Conservation (phyloP, 1,284 basidiomycete species). For the Bjerkandera adusta region DNA sequence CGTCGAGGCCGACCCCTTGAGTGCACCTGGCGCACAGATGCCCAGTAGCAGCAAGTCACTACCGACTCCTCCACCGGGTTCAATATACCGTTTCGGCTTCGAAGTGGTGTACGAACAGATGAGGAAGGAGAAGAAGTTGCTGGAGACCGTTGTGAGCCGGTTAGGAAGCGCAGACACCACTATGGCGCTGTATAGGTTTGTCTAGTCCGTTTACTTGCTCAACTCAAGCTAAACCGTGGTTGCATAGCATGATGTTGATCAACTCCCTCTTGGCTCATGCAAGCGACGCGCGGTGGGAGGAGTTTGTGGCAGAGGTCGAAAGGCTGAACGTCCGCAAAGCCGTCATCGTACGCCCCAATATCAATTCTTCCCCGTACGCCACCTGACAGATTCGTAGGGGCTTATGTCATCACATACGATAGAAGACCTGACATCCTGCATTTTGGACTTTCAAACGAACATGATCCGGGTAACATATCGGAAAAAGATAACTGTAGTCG, state of each 20-base stretch:
- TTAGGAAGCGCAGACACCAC: constrained; percentile 82
- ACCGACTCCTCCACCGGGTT: constrained; percentile 54
- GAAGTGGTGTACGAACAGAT: constrained; percentile 82
- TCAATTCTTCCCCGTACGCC: not conserved
- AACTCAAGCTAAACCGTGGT: not conserved
- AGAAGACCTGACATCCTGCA: constrained; percentile 83
- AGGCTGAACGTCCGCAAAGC: constrained; percentile 79
- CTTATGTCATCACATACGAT: constrained; percentile 85
- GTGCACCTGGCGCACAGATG: constrained; percentile 52
- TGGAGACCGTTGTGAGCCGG: constrained; percentile 78
- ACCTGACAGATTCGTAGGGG: constrained; percentile 45
- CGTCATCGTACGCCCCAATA: constrained; percentile 59
- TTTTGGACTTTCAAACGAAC: constrained; percentile 91
- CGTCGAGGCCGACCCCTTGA: constrained; percentile 76
- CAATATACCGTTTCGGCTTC: constrained; percentile 81
- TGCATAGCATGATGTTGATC: constrained; percentile 78
- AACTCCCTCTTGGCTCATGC: constrained; percentile 84
- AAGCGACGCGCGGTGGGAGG: constrained; percentile 74
- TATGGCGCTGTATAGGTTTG: constrained; percentile 81
- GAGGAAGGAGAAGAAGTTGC: constrained; percentile 58
- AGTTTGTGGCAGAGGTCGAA: constrained; percentile 78
- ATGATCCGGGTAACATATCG: constrained; percentile 80
- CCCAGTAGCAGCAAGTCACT: constrained; percentile 60
- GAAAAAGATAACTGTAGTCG: constrained; percentile 77
- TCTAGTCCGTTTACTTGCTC: constrained; percentile 3